phyloP scores from a whole-genome alignment of 148 eudicot genomes.

The Dysphania ambrosioides region DNA sequence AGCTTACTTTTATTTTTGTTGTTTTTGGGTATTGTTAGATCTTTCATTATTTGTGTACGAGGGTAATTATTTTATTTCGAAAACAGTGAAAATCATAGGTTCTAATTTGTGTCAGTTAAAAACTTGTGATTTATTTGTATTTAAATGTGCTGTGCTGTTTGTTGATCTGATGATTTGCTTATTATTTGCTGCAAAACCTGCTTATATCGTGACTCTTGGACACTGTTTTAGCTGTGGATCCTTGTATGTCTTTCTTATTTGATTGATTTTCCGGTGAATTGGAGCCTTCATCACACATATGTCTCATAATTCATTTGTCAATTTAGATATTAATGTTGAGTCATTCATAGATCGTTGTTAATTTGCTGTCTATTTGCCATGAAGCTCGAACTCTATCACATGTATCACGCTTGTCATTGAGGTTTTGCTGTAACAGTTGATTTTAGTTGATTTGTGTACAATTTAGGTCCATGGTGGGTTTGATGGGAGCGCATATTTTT shows the following conservation, averaged over 20 bases:
- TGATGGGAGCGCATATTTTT: not conserved
- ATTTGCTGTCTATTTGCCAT: not conserved
- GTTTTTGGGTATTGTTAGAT: too few species aligned
- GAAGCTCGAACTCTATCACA: not conserved
- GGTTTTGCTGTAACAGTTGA: not conserved
- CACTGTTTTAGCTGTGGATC: not conserved
- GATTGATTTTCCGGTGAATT: not conserved
- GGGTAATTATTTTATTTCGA: too few species aligned
- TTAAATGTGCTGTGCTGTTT: not conserved
- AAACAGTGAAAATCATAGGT: not conserved
- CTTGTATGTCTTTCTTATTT: not conserved
- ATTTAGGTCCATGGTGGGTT: too few species aligned
- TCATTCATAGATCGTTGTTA: not conserved
- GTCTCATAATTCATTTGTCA: too few species aligned
- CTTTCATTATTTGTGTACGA: too few species aligned
- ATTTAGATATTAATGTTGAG: not conserved
- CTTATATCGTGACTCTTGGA: not conserved
- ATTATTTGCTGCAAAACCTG: not conserved
- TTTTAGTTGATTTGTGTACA: not conserved
- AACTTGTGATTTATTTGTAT: not conserved
- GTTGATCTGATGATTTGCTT: not conserved
- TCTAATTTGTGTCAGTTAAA: too few species aligned
- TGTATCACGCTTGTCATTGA: not conserved
- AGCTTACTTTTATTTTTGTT: too few species aligned
- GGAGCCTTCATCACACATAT: not conserved